Base-by-base conservation (phyloP, 306 rosid species). In the Dicorynia guianensis region DNA sequence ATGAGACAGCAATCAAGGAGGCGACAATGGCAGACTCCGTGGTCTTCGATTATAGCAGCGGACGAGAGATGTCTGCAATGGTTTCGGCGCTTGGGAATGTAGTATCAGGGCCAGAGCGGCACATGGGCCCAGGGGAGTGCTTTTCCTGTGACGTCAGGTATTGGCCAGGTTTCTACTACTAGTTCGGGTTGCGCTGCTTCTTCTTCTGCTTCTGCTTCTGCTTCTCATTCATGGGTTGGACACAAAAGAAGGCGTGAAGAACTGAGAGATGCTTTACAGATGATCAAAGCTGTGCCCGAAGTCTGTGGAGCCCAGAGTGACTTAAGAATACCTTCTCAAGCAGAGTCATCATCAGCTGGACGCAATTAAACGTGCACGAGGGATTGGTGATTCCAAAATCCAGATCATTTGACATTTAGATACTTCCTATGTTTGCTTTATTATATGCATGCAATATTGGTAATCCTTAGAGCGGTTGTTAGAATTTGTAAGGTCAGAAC, bases 171-270 rank as follows among this genome's bases (percentile, higher is more conserved):
- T 1, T 59, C n/a, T 18, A 40, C 73, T 3, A 53, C 85, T 8
- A 5, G 63, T 13, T 63, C 85, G 30, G 78, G 78, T 5, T 69
- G 76, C 71, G 62, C 75, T 48, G 40, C 56, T 9, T 67, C 30
- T 5, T 69, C 76, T 75, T 57, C 75, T 48, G 40, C 56, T 9
- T 67, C 30, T 25, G 2, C 30, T 1, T 25, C 87, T 59, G 75
- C 55, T 30, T 75, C 87, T 40, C 30, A 58, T 19, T 67, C 74
- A 0, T 74, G 85, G 87, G 59, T 46, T 64, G 93, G 98, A 0
- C 93, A 93, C 1, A 93, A 93, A 47, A 77, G 97, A 81, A 81
- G 84, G 48, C 93, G 98, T 60, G 91, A 87, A 20, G 82, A 86
- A 43, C 78, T 82, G 0, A 1, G n/a, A 1, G 63, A 8, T 59